Evolutionary conservation across 352 stramenopile species (phyloP).

Genomic region (Phytophthora idaei): DNA sequence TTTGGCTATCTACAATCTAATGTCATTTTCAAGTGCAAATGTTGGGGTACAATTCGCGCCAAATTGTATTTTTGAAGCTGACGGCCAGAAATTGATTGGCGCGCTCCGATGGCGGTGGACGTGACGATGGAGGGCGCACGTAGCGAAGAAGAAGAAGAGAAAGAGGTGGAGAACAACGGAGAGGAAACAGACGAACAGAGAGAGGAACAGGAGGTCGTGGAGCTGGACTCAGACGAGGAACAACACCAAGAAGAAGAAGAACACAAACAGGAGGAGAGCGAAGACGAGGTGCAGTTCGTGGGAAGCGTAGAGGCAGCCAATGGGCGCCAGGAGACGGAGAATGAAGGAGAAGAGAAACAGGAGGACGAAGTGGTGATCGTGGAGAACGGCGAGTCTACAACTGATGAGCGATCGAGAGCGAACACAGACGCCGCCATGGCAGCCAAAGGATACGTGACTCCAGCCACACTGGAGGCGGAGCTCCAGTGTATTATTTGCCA

Average conservation of each 20-base stretch:
- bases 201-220: constrained; percentile 10
- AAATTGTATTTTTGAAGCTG: constrained; percentile 14
- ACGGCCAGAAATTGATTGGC: background rate
- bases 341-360: constrained; percentile 1
- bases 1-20: background rate
- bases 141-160: constrained; percentile 8
- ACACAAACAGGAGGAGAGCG: constrained; percentile 23
- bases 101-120: constrained; percentile 10
- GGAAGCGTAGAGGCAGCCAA: constrained; percentile 17
- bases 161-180: background rate
- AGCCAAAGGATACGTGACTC: constrained; percentile 25
- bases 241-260: constrained; percentile 14
- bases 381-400: background rate
- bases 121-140: constrained; percentile 15
- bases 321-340: background rate
- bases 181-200: background rate
- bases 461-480: constrained; percentile 36
- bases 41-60: constrained; percentile 4
- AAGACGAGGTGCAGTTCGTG: constrained; percentile 33
- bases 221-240: constrained; percentile 16
- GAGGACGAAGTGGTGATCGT: constrained; percentile 19
- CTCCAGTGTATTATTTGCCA: constrained; percentile 67
- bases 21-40: constrained; percentile 11
- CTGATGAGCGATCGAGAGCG: constrained; percentile 20
- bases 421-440: constrained; percentile 24